Evolutionary conservation across 192 early-diverging fungal species (phyloP), one percentile per base, ranked within the genome.

Genomic region (Hyaloraphidium curvatum): DNA sequence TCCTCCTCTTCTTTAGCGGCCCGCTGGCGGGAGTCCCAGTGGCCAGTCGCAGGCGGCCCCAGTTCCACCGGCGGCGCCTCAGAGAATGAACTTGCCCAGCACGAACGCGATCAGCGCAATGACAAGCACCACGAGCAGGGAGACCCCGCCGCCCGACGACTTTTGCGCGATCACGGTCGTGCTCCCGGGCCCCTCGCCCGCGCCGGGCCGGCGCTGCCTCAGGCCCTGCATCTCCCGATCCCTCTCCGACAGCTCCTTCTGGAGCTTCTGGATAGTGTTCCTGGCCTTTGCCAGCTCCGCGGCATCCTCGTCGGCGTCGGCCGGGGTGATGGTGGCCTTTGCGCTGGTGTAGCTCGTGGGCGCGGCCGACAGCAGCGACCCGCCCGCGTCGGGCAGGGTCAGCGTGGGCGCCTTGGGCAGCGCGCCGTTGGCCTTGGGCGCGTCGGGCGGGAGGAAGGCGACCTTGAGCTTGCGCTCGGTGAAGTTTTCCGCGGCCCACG

Each of bases 71-170:
- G n/a, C n/a, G n/a, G n/a, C n/a, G n/a, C n/a, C n/a, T n/a, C n/a
- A n/a, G n/a, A n/a, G n/a, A n/a, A n/a, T n/a, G n/a, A n/a, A 48
- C 17, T 48, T 22, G 23, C 43, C 43, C 43, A 48, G 23, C 14
- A 48, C 25, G 43, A 48, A 48, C 19, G 43, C 43, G 25, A 48
- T 48, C 43, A 48, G 25, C 23, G 43, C 43, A 11, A 48, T 25
- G 25, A 48, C 7, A 14, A 4, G 17, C 43, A 19, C 43, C 5
- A 48, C 5, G 17, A 22, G 14, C 14, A 48, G 14, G 23, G 14
- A 14, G 25, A 48, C 7, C 25, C 14, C 11, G 7, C 7, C 23
- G 19, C 25, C 43, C 7, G 17, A 4, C 25, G 14, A 14, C 43
- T 48, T 48, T 48, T 48, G 14, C 43, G 43, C 43, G 7, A 48